Evolutionary conservation across 2,329 filamentous ascomycete genomes (phyloP).

Genomic region (Corniculantispora saksenae): DNA sequence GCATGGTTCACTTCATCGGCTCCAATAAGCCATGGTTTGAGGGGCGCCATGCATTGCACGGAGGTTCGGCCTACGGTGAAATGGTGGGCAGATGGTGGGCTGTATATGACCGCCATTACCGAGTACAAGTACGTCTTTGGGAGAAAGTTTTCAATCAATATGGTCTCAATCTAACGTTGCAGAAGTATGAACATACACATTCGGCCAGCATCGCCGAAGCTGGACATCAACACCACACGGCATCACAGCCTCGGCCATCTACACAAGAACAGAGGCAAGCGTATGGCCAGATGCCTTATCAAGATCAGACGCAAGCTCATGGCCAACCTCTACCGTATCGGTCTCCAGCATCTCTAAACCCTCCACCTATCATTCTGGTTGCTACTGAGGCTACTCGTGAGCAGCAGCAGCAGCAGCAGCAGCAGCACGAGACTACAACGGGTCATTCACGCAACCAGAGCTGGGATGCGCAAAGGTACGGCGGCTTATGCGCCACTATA

Average conservation of each 20-base stretch:
- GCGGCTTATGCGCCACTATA: neutral
- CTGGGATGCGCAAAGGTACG: conserved; percentile 59
- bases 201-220: neutral
- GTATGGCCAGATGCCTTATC: conserved; percentile 14
- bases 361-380: neutral
- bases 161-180: neutral
- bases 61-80: conserved; percentile 72
- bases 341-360: neutral
- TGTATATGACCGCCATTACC: conserved; percentile 86
- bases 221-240: too few species aligned
- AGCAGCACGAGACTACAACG: conserved; percentile 22
- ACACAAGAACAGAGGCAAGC: too few species aligned
- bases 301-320: neutral
- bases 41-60: conserved; percentile 56
- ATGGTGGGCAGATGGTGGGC: conserved; percentile 91
- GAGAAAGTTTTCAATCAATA: neutral
- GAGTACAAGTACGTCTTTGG: conserved; percentile 44
- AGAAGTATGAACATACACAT: neutral
- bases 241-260: too few species aligned
- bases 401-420: conserved; percentile 23
- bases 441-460: conserved; percentile 34
- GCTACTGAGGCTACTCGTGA: conserved; percentile 19
- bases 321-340: neutral
- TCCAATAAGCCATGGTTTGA: conserved; percentile 84
- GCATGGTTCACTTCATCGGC: conserved; percentile 92